Conservation (phyloP, 208 protist species). For the Crithidia fasciculata region DNA sequence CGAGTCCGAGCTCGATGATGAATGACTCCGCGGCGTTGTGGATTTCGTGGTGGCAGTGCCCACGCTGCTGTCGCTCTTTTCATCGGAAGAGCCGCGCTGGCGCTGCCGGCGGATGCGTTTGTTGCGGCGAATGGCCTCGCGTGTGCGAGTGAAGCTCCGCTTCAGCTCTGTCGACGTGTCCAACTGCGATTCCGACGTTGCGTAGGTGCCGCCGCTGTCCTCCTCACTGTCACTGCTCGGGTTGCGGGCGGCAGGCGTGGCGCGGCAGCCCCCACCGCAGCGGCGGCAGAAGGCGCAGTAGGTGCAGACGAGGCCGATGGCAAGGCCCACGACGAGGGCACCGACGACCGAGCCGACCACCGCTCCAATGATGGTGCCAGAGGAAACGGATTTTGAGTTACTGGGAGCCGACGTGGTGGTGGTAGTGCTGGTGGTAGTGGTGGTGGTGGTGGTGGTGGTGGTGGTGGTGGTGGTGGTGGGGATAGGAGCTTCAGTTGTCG, state of each 20-base stretch:
- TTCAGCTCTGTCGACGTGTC: background rate
- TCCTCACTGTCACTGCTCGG: too few relatives aligned
- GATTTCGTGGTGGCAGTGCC: background rate
- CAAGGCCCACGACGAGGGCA: background rate
- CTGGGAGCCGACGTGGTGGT: background rate
- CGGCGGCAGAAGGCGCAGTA: constrained; percentile 1
- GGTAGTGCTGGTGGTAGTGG: background rate
- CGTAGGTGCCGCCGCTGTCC: background rate
- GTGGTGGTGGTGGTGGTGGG: background rate
- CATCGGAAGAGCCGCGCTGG: too few relatives aligned
- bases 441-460: background rate
- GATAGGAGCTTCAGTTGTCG: background rate
- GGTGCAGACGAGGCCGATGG: background rate
- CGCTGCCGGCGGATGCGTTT: too few relatives aligned
- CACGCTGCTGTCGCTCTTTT: background rate
- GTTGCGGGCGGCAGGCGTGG: background rate
- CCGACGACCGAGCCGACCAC: background rate
- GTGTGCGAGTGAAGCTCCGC: background rate
- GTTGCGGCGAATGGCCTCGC: background rate
- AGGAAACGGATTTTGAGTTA: background rate
- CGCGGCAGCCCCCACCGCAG: background rate
- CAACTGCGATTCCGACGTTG: background rate
- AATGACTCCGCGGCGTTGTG: background rate
- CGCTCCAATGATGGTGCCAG: background rate
- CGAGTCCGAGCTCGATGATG: background rate